A percentile compares a stretch with the other conserved stretches of the same genome.
phyloP scores from a whole-genome alignment of 768 basidiomycete genomes.

The Lenzites betulinus region DNA sequence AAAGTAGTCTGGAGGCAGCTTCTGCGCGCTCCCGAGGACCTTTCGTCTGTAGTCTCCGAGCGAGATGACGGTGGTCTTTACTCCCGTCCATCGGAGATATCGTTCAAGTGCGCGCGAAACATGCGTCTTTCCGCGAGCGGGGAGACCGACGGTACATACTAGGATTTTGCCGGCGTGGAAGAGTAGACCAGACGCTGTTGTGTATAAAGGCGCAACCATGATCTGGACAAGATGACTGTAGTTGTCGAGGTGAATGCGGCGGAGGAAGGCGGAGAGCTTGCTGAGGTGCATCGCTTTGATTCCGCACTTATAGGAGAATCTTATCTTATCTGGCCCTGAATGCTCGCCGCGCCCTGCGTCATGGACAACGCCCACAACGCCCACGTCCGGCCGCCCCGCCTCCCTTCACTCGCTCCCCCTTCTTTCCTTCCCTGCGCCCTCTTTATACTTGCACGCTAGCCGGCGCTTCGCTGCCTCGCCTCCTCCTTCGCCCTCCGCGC shows the following conservation, averaged over 20 bases:
- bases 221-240: neutral
- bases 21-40: slow-evolving; percentile 83
- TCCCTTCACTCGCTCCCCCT: no score
- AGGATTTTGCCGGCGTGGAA: slow-evolving; percentile 96
- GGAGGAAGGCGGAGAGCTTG: neutral
- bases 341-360: no score
- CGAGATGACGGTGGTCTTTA: slow-evolving; percentile 93
- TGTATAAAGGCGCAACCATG: slow-evolving; percentile 95
- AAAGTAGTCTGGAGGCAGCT: slow-evolving; percentile 92
- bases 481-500: no score
- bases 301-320: neutral
- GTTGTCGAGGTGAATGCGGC: no score
- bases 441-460: no score
- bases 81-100: slow-evolving; percentile 98
- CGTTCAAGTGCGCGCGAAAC: slow-evolving; percentile 93
- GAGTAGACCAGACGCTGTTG: slow-evolving; percentile 83
- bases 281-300: neutral
- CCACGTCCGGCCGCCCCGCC: no score
- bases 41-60: slow-evolving; percentile 94
- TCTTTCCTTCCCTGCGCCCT: no score
- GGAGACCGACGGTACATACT: slow-evolving; percentile 88
- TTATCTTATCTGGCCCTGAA: slow-evolving; percentile 2
- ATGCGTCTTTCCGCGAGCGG: slow-evolving; percentile 95
- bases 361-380: no score
- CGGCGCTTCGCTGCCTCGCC: no score